Evolutionary conservation across 2,329 filamentous ascomycete genomes (phyloP), one percentile per base, ranked within the genome.

Genomic region (Xylaria sp.): DNA sequence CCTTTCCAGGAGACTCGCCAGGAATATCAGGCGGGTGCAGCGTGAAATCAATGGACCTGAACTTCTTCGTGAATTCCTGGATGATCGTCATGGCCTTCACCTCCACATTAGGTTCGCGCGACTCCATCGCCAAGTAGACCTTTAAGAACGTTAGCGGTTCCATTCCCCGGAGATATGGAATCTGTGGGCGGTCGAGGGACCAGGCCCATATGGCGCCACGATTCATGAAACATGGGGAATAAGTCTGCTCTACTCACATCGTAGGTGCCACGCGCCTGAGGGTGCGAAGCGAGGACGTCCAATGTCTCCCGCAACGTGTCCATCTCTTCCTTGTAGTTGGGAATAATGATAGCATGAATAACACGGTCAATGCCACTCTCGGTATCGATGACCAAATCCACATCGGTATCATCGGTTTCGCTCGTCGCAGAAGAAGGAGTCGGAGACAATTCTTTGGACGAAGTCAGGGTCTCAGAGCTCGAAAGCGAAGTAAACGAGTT

Each of bases 81-180:
- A 86, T 79, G 13, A 90, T 76, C 7, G 76, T 77, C 60, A 80
- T 76, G 9, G 87, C 87, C 72, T 90, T 90, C 52, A 79, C 73
- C 61, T 83, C 80, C 9, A 79, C 82, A 52, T 83, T 79, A 54
- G 76, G 74, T 70, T 91, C 88, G 59, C 87, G 84, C 67, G 86
- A 76, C 69, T 90, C 88, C 87, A 90, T 90, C 19, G 83, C 88
- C 35, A 91, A 78, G 68, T 86, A 90, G 56, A 91, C 76, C 87
- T 90, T 62, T 3, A 44, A 37, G 23, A 34, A 52, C 62, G 66
- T 65, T 42, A 65, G 63, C 47, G 8, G 51, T 42, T 30, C 19
- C 4, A 3, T 9, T 42, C 0, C 51, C 34, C 34, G 34, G 23
- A 57, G 37, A 0, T 47, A 19, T 19, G 53, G 42, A 30, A 16